Conservation (phyloP, 208 protist species). For the Trypanosoma avium region DNA sequence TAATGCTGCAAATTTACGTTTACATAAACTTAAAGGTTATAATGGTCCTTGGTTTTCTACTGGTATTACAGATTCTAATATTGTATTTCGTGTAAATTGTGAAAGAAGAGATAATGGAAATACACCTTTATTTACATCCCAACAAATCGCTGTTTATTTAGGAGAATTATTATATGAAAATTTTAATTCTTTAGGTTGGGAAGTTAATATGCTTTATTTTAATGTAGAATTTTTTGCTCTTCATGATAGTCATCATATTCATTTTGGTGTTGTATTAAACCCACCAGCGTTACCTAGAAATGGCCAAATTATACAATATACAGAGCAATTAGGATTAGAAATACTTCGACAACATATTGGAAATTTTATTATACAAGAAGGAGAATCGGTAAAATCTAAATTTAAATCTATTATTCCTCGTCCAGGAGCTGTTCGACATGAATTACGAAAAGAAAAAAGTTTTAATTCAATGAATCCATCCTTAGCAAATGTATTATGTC, state of each 20-base stretch:
- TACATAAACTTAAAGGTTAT: not conserved
- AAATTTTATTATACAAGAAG: too few relatives aligned
- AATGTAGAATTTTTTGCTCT: slow-evolving; percentile 46
- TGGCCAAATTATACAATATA: slow-evolving; percentile 27
- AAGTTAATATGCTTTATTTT: slow-evolving; percentile 54
- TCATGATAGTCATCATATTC: slow-evolving; percentile 31
- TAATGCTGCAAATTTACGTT: not conserved
- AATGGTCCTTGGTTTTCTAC: slow-evolving; percentile 6
- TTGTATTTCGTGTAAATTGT: slow-evolving; percentile 40
- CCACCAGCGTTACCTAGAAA: slow-evolving; percentile 38
- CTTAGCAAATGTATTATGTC: slow-evolving; percentile 29
- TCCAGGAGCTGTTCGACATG: slow-evolving; percentile 25
- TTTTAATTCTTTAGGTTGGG: slow-evolving; percentile 27
- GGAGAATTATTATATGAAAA: slow-evolving; percentile 32
- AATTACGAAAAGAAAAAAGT: slow-evolving; percentile 39
- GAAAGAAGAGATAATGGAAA: slow-evolving; percentile 33
- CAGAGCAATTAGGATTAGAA: slow-evolving; percentile 34
- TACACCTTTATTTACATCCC: slow-evolving; percentile 28
- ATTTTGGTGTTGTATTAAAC: slow-evolving; percentile 29
- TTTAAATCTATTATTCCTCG: slow-evolving; percentile 40
- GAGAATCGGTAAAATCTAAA: too few relatives aligned
- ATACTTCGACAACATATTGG: slow-evolving; percentile 39
- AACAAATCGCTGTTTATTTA: slow-evolving; percentile 36
- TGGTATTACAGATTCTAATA: slow-evolving; percentile 12
- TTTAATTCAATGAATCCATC: slow-evolving; percentile 46